Conservation (phyloP, 768 basidiomycete genomes). For the Boletus patriciae region DNA sequence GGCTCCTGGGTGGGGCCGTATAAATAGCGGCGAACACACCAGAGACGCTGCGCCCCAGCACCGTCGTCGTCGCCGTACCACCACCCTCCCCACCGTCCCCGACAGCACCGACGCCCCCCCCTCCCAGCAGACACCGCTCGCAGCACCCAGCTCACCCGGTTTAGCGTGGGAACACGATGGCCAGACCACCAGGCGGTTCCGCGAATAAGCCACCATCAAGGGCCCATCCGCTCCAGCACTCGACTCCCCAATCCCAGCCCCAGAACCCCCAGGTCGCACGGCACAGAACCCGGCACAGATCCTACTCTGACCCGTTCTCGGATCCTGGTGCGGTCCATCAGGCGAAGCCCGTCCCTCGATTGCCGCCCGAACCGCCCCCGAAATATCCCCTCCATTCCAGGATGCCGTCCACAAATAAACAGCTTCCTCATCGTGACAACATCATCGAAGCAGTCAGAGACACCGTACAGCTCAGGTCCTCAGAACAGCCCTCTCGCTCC, state of each 20-base stretch:
- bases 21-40: constrained; percentile 22
- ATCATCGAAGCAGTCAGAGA: constrained; percentile 68
- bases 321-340: constrained; percentile 34
- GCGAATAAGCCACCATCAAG: constrained; percentile 32
- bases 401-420: constrained; percentile 32
- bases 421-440: constrained; percentile 37
- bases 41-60: neutral
- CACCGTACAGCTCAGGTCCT: constrained; percentile 56
- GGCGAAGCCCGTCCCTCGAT: constrained; percentile 40
- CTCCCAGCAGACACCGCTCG: neutral
- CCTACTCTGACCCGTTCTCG: constrained; percentile 55
- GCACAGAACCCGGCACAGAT: constrained; percentile 41
- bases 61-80: constrained; percentile 3
- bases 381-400: constrained; percentile 28
- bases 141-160: neutral
- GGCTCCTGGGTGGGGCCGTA: constrained; percentile 13
- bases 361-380: constrained; percentile 38
- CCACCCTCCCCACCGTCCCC: constrained; percentile 8
- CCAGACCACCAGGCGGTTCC: constrained; percentile 14
- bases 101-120: constrained; percentile 9
- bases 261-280: constrained; percentile 25
- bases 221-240: constrained; percentile 7
- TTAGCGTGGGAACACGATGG: constrained; percentile 33
- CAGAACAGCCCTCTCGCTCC: constrained; percentile 43
- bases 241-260: constrained; percentile 7